A percentile compares a stretch with the other conserved stretches of the same genome.
Evolutionary conservation across 2,329 filamentous ascomycete genomes (phyloP).

Genomic region (Tolypocladium tropicale): DNA sequence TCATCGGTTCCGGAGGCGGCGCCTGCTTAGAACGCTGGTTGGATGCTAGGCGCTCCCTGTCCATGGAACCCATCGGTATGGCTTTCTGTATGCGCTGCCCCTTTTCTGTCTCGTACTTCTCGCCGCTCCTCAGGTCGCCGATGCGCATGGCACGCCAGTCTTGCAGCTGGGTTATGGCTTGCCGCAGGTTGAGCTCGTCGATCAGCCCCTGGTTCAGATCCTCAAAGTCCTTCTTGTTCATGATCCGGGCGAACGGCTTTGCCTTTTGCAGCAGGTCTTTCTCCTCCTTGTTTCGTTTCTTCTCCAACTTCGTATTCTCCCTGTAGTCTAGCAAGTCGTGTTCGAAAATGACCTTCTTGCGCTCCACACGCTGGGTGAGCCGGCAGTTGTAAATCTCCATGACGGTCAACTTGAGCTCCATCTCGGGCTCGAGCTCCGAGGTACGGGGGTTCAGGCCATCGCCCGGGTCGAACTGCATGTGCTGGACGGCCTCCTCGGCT

Average conservation of each 20-base stretch:
- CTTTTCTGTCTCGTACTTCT: slow-evolving; percentile 91
- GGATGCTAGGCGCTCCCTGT: slow-evolving; percentile 66
- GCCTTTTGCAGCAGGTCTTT: slow-evolving; percentile 83
- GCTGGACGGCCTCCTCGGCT: slow-evolving; percentile 92
- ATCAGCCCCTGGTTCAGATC: slow-evolving; percentile 74
- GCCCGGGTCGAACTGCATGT: slow-evolving; percentile 96
- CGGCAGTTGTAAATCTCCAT: slow-evolving; percentile 98
- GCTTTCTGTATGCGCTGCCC: slow-evolving; percentile 58
- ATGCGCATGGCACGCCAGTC: slow-evolving; percentile 87
- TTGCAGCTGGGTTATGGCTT: slow-evolving; percentile 83
- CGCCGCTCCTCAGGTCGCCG: slow-evolving; percentile 72
- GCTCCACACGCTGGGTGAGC: slow-evolving; percentile 79
- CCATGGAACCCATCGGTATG: slow-evolving; percentile 69
- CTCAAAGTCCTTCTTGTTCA: slow-evolving; percentile 88
- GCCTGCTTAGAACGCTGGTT: slow-evolving; percentile 59
- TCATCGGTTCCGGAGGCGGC: slow-evolving; percentile 58
- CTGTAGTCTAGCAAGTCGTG: slow-evolving; percentile 89
- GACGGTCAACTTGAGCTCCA: slow-evolving; percentile 93
- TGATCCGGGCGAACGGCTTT: slow-evolving; percentile 93
- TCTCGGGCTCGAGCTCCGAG: slow-evolving; percentile 84
- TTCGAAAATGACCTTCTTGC: slow-evolving; percentile 95
- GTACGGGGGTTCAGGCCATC: slow-evolving; percentile 82
- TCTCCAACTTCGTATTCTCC: slow-evolving; percentile 81
- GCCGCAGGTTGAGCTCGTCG: slow-evolving; percentile 82
- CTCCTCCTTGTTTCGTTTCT: slow-evolving; percentile 94